These are phyloP conservation scores for Niebla homalea DNA, from an alignment of 495 filamentous ascomycete genomes.

Conservation along the genomic window DNA sequence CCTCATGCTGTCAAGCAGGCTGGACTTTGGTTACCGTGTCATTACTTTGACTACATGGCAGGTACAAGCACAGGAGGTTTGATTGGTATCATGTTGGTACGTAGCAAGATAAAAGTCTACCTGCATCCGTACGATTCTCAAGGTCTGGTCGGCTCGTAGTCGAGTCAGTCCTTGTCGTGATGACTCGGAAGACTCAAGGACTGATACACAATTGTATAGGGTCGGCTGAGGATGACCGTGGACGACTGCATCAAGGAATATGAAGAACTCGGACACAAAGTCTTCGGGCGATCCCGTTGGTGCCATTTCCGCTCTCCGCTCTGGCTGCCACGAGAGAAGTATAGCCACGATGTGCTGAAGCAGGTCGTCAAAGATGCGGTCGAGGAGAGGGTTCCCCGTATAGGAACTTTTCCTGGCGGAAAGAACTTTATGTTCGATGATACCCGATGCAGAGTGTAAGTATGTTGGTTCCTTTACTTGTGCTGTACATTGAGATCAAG, in stretches of 20 bases:
- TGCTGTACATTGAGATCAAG: neutral
- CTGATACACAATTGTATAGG: conserved; percentile 25
- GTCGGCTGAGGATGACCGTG: conserved; percentile 22
- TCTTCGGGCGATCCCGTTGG: conserved; percentile 21
- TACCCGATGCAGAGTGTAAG: conserved; percentile 9
- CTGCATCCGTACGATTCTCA: too few relatives aligned
- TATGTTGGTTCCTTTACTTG: neutral
- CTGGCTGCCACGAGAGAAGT: conserved; percentile 6
- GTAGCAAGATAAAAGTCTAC: too few relatives aligned
- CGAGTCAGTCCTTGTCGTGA: too few relatives aligned
- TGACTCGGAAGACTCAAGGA: conserved; percentile 7
- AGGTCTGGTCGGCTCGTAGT: too few relatives aligned
- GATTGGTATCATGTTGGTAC: neutral
- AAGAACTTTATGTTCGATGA: neutral
- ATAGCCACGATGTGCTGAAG: neutral
- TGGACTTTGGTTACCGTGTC: conserved; percentile 19
- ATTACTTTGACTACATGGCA: conserved; percentile 29
- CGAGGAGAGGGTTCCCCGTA: neutral
- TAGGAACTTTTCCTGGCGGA: neutral
- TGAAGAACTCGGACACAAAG: conserved; percentile 18
- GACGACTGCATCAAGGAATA: conserved; percentile 22
- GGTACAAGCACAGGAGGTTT: conserved; percentile 29
- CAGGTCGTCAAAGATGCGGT: conserved; percentile 4
- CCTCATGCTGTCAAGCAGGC: neutral
- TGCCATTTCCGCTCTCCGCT: conserved; percentile 7